Evolutionary conservation across 805 yeast genomes (phyloP).

Genomic region (Ogataea trehalophila): DNA sequence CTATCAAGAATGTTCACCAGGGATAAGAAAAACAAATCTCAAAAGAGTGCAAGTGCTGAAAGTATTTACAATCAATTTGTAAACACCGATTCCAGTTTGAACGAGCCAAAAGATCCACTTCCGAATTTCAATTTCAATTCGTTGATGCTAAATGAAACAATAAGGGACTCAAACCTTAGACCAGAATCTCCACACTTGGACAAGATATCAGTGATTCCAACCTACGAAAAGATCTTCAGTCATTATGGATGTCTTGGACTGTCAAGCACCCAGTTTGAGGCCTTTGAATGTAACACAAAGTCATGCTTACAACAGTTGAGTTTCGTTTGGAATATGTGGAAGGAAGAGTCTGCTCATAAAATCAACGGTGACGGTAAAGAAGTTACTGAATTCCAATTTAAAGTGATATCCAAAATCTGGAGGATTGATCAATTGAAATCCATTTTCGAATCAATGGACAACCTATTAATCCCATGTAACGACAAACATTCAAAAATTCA

Average conservation of each 20-base stretch:
- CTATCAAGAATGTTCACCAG: conserved; percentile 9
- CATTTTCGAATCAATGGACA: background rate
- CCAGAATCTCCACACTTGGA: conserved; percentile 14
- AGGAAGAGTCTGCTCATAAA: conserved; percentile 10
- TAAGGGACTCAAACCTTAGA: conserved; percentile 4
- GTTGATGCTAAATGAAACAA: conserved; percentile 12
- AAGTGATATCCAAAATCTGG: conserved; percentile 19
- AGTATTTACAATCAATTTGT: background rate
- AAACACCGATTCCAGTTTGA: background rate
- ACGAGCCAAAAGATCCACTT: conserved; percentile 14
- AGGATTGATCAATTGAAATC: conserved; percentile 14
- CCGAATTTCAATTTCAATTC: conserved; percentile 17
- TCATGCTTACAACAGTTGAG: conserved; percentile 7
- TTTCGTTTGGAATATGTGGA: conserved; percentile 20
- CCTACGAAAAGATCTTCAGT: conserved; percentile 8
- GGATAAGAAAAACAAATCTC: background rate
- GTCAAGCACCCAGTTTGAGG: conserved; percentile 19
- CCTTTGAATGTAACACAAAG: conserved; percentile 11
- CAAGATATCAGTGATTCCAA: conserved; percentile 11
- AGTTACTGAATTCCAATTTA: conserved; percentile 6
- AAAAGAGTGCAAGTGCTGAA: background rate
- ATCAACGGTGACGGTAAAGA: background rate
- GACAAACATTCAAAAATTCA: conserved; percentile 7
- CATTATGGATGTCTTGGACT: conserved; percentile 7
- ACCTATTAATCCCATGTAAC: background rate